Evolutionary conservation across 2,329 filamentous ascomycete genomes (phyloP), one percentile per base, ranked within the genome.

Genomic region (Ophiocordyceps camponoti-rufipedis): DNA sequence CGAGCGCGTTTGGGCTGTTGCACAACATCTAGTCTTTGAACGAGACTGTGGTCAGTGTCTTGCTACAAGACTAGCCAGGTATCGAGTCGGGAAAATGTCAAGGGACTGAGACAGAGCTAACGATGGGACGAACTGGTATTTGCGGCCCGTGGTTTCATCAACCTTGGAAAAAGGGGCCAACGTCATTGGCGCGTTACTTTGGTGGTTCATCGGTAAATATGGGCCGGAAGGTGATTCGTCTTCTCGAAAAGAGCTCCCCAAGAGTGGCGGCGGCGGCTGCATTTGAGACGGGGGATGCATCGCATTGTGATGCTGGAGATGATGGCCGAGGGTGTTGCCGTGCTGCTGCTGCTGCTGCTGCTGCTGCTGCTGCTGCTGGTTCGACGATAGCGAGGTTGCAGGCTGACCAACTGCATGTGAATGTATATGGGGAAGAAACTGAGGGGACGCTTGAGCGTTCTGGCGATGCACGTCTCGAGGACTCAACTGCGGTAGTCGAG

Each of bases 1-100:
- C 91, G 84, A 52, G 91, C 91, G 55, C 91, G 79, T 55, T 85
- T 74, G 44, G 91, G 91, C 62, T 96, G 87, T 66, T 98, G 91
- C 52, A 85, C 79, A 48, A 95, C 85, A 52, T 80, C 70, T 44
- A 94, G 72, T 49, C 79, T 82, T 39, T 14, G 14, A 14, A 16
- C 14, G 9, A 10, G 16, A 39, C n/a, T 2, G n/a, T 39, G n/a
- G 45, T 35, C 11, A 44, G 40, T 19, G 18, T 14, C 1, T 11
- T 18, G 13, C n/a, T 23, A 16, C 42, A 11, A 28, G 12, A 33
- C 69, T 45, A 94, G 72, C 49, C 78, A 31, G 29, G 29, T 82
- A 52, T 6, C 28, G n/a, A 12, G 9, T 13, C 39, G 38, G 28
- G n/a, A 14, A 13, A 32, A 18, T 8, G 29, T 5, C 33, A 38